Base-by-base conservation (phyloP, 2,329 filamentous ascomycete genomes). In the Cladophialophora exuberans region DNA sequence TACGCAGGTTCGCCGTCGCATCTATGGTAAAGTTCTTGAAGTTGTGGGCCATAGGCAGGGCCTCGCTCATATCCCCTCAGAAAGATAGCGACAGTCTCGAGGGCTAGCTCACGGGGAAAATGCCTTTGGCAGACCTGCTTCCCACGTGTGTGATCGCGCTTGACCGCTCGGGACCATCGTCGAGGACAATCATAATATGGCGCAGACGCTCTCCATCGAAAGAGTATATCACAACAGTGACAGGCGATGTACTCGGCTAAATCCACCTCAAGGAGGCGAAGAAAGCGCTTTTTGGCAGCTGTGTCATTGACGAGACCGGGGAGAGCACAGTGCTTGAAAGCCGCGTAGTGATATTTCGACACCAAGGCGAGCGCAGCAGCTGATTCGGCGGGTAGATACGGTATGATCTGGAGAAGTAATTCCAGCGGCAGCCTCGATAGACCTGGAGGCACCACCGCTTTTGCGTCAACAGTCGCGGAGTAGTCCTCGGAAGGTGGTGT, bases 261-360 rank as follows among this genome's bases (percentile, higher is more conserved):
- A 49, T 54, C 52, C 17, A 25, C 43, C 52, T 48, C 52, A 20
- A 54, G 52, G n/a, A 54, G 52, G 20, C 25, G 44, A 36, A 54
- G 52, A 30, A 54, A 54, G 25, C 33, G 44, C 25, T 42, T 41
- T 26, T 54, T 42, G 17, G 7, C 33, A 33, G 18, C 30, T 13
- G 6, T n/a, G 26, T 33, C 33, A 41, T 35, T 49, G 36, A n/a
- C n/a, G n/a, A 51, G 38, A 35, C 25, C 38, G 9, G 38, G 15
- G 18, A 42, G 26, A 43, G 18, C 38, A 23, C 25, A 25, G 23
- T 31, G 36, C 11, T 35, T 51, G 25, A 54, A 54, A 36, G 33
- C 44, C 26, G 18, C 22, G 25, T 49, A 42, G 44, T 49, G 36
- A 23, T 42, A 35, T 43, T 48, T 54, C 35, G 52, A 54, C 13